Evolutionary conservation across 2,329 filamentous ascomycete genomes (phyloP).

Genomic region (Akanthomyces muscarius): DNA sequence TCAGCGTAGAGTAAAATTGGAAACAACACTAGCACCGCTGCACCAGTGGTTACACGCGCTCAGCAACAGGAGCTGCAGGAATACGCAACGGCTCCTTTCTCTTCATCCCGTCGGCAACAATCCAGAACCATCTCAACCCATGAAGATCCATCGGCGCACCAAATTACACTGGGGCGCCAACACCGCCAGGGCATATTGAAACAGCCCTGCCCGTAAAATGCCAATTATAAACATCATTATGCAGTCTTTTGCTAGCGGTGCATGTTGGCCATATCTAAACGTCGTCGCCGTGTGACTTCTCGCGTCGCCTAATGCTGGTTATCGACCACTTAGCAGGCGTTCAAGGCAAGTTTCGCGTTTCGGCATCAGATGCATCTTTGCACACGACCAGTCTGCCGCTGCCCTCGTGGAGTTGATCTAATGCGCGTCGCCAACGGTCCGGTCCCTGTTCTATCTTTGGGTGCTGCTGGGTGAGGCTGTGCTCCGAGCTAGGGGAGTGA

Average conservation of each 20-base stretch:
- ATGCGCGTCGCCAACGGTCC: not conserved
- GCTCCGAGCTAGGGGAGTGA: not conserved
- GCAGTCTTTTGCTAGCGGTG: not conserved
- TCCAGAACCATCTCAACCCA: not conserved
- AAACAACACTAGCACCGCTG: not conserved
- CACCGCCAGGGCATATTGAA: not conserved
- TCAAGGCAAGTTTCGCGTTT: no score
- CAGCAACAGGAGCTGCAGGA: not conserved
- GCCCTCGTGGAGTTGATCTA: not conserved
- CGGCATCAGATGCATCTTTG: not conserved
- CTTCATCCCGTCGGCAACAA: not conserved
- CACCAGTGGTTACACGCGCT: not conserved
- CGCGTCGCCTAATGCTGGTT: no score
- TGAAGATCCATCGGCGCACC: conserved; percentile 6
- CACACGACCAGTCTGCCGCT: not conserved
- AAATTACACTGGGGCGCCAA: conserved; percentile 5
- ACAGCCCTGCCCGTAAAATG: not conserved
- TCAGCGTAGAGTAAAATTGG: not conserved
- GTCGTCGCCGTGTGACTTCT: no score
- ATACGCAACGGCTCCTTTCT: not conserved
- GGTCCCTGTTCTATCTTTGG: conserved; percentile 12
- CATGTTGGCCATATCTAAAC: not conserved
- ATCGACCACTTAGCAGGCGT: no score
- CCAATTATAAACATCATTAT: not conserved
- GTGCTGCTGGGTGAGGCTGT: conserved; percentile 4